Evolutionary conservation across 495 filamentous ascomycete genomes (phyloP).

Genomic region (Immersiella caudata): DNA sequence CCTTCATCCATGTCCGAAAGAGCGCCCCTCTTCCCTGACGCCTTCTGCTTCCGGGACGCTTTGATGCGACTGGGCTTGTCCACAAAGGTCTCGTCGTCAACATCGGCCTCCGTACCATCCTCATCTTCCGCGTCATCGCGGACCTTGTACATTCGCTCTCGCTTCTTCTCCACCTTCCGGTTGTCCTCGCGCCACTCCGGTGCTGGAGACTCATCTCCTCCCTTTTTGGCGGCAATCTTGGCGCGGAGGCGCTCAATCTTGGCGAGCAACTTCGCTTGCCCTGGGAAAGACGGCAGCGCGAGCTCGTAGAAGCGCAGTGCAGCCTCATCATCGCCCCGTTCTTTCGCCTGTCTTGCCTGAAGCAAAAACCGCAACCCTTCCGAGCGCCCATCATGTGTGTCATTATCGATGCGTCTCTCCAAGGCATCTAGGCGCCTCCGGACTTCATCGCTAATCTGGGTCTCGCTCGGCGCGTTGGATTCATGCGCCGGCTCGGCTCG

Average conservation of each 20-base stretch:
- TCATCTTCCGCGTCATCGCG: slow-evolving; percentile 1
- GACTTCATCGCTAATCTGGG: slow-evolving; percentile 71
- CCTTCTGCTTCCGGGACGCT: slow-evolving; percentile 42
- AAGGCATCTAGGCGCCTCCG: slow-evolving; percentile 79
- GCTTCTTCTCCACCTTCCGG: slow-evolving; percentile 16
- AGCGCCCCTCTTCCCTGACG: slow-evolving; percentile 22
- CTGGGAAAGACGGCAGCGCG: slow-evolving; percentile 82
- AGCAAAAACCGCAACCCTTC: slow-evolving; percentile 83
- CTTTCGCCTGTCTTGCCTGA: slow-evolving; percentile 90
- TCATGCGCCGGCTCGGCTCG: background rate
- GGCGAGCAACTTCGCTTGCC: slow-evolving; percentile 73
- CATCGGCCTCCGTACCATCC: slow-evolving; percentile 49
- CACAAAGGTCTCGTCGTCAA: slow-evolving; percentile 50
- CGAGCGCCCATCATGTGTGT: slow-evolving; percentile 63
- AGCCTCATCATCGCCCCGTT: slow-evolving; percentile 72
- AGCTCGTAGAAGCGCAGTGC: slow-evolving; percentile 86
- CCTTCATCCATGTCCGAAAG: slow-evolving; percentile 25
- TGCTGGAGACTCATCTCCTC: background rate
- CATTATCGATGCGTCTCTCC: slow-evolving; percentile 75
- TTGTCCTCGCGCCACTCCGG: background rate
- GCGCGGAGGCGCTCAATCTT: slow-evolving; percentile 76
- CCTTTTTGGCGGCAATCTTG: slow-evolving; percentile 49
- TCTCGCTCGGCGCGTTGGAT: slow-evolving; percentile 50
- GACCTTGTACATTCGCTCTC: background rate
- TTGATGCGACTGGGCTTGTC: slow-evolving; percentile 21